Evolutionary conservation across 2,329 filamentous ascomycete genomes (phyloP).

Genomic region (Phyllosticta citrichinensis): DNA sequence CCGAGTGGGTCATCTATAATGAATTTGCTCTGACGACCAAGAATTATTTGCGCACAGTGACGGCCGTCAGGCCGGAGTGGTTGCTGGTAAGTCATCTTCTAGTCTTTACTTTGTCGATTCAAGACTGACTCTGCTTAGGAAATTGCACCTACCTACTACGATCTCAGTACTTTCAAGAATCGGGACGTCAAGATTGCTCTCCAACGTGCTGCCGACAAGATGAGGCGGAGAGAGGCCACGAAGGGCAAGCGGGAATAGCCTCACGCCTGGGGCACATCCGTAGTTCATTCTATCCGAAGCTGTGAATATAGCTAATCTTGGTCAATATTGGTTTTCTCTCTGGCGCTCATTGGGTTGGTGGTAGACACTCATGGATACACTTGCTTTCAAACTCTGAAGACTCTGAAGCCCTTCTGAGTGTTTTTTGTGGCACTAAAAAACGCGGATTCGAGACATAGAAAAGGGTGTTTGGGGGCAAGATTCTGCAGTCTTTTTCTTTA

Average conservation of each 20-base stretch:
- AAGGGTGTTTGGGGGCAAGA: too few species aligned
- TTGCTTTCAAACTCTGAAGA: too few species aligned
- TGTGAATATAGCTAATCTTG: too few species aligned
- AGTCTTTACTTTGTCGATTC: neutral
- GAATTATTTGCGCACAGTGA: conserved; percentile 95
- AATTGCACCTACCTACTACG: conserved; percentile 88
- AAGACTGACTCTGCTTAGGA: conserved; percentile 45
- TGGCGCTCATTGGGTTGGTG: too few species aligned
- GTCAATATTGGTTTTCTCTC: too few species aligned
- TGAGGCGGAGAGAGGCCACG: conserved; percentile 23
- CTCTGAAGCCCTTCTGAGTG: too few species aligned
- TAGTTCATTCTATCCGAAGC: too few species aligned
- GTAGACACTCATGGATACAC: too few species aligned
- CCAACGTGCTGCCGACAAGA: conserved; percentile 43
- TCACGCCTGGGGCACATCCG: too few species aligned
- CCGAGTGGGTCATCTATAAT: conserved; percentile 96
- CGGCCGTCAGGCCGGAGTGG: conserved; percentile 88
- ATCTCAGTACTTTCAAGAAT: conserved; percentile 69
- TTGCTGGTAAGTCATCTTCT: conserved; percentile 54
- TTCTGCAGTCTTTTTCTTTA: too few species aligned
- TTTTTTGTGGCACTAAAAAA: too few species aligned
- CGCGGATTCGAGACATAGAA: too few species aligned
- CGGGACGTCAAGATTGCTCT: conserved; percentile 70
- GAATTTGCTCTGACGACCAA: conserved; percentile 97
- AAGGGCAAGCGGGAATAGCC: conserved; percentile 2